Evolutionary conservation across 352 stramenopile genomes (phyloP).

Genomic region (Pythium myriotylum): DNA sequence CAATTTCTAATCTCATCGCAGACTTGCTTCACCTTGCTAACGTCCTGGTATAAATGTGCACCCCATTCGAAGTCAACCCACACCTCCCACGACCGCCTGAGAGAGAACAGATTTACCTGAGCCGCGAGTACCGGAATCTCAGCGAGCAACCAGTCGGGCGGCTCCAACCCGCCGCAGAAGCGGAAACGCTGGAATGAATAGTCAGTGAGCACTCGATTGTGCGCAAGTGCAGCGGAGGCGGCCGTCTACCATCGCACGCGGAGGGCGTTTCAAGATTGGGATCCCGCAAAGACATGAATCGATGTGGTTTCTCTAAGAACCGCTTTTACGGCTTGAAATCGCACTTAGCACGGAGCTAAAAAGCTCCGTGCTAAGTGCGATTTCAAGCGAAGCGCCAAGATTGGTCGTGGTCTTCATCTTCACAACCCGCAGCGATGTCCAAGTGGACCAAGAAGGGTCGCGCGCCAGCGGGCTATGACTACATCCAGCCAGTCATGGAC

Average conservation of each 20-base stretch:
- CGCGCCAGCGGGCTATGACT: slow-evolving; percentile 93
- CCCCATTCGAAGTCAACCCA: too few species aligned
- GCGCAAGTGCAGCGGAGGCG: neutral
- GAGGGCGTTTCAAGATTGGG: neutral
- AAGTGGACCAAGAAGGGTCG: slow-evolving; percentile 87
- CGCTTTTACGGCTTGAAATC: too few species aligned
- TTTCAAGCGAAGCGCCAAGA: too few species aligned
- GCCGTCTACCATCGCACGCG: too few species aligned
- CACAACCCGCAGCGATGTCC: slow-evolving; percentile 53
- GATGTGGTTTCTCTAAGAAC: too few species aligned
- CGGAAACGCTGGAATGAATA: slow-evolving; percentile 37
- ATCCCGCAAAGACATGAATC: too few species aligned
- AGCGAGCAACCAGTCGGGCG: slow-evolving; percentile 62
- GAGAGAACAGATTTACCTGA: slow-evolving; percentile 4
- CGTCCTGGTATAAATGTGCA: slow-evolving; percentile 3
- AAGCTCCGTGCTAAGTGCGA: slow-evolving; percentile 22
- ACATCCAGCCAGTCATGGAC: slow-evolving; percentile 95
- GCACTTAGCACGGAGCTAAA: too few species aligned
- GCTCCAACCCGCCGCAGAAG: slow-evolving; percentile 66
- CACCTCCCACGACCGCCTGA: too few species aligned
- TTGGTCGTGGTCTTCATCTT: too few species aligned
- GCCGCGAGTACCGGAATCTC: slow-evolving; percentile 42
- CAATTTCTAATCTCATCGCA: too few species aligned
- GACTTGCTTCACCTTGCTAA: neutral
- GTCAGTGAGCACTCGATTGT: neutral